A percentile compares a stretch with the other conserved stretches of the same genome.
Conservation (phyloP, 257 asterid genomes). For the Salvia miltiorrhiza region DNA sequence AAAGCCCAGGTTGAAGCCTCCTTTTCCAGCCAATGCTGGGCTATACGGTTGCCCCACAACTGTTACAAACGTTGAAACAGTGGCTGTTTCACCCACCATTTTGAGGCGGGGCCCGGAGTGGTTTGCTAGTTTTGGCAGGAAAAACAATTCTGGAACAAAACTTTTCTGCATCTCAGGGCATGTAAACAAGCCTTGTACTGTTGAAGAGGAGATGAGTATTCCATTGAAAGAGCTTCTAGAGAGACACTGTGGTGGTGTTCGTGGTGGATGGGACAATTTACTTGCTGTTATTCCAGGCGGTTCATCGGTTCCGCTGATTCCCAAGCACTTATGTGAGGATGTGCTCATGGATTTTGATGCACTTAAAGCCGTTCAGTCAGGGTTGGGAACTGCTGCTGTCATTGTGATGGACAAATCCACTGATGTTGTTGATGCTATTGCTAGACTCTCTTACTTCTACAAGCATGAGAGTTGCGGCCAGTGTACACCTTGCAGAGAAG, state of each 20-base stretch:
- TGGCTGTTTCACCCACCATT: conserved; percentile 97
- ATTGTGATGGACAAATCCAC: conserved; percentile 99
- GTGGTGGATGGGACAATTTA: conserved; percentile 98
- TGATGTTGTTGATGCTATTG: conserved; percentile 92
- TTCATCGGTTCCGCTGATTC: conserved; percentile 86
- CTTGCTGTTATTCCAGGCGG: conserved; percentile 98
- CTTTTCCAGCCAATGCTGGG: conserved; percentile 97
- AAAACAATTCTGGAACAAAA: conserved; percentile 91
- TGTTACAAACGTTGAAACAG: conserved; percentile 95
- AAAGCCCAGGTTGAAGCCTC: conserved; percentile 97
- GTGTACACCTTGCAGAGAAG: conserved; percentile 99
- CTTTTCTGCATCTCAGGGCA: conserved; percentile 94
- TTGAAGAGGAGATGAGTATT: conserved; percentile 99
- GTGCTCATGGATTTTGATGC: conserved; percentile 99
- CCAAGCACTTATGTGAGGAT: conserved; percentile 83
- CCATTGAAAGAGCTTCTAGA: conserved; percentile 87
- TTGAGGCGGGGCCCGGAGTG: conserved; percentile 98
- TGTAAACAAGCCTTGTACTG: conserved; percentile 97
- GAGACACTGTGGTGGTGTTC: conserved; percentile 95
- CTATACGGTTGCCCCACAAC: conserved; percentile 98
- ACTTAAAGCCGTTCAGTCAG: conserved; percentile 94
- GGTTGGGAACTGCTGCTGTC: conserved; percentile 98
- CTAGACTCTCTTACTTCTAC: conserved; percentile 92
- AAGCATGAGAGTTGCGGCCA: conserved; percentile 99
- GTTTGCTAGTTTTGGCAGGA: conserved; percentile 96